Evolutionary conservation across 1,139 yeast species (phyloP).

Genomic region (Nakaseomyces nivariensis): DNA sequence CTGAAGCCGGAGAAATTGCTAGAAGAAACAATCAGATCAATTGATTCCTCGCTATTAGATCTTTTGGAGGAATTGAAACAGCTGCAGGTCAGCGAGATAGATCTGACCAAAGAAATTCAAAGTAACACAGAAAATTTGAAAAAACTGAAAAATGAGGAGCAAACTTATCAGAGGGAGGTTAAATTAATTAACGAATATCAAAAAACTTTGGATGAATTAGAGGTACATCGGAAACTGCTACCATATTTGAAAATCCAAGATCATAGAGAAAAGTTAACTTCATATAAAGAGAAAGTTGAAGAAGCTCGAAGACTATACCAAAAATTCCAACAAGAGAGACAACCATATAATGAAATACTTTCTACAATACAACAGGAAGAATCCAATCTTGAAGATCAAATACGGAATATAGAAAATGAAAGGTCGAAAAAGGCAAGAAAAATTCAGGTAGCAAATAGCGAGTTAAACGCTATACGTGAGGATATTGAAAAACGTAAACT

Average conservation of each 20-base stretch:
- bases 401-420: background rate
- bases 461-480: conserved; percentile 17
- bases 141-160: conserved; percentile 29
- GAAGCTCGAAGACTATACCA: conserved; percentile 20
- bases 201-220: conserved; percentile 34
- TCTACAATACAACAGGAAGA: conserved; percentile 6
- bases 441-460: conserved; percentile 22
- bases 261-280: conserved; percentile 36
- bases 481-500: conserved; percentile 22
- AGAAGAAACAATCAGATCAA: conserved; percentile 71
- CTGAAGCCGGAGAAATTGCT: conserved; percentile 67
- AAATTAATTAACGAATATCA: conserved; percentile 29
- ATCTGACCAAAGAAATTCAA: conserved; percentile 24
- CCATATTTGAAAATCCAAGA: conserved; percentile 58
- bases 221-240: conserved; percentile 40
- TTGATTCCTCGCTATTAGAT: conserved; percentile 45
- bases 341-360: conserved; percentile 12
- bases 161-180: conserved; percentile 33
- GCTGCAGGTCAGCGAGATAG: conserved; percentile 46
- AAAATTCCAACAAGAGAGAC: conserved; percentile 15
- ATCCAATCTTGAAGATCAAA: conserved; percentile 1
- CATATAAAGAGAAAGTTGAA: conserved; percentile 37
- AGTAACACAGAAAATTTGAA: conserved; percentile 22
- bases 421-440: conserved; percentile 16
- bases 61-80: conserved; percentile 43